These are phyloP conservation scores for Kodamaea ohmeri DNA, from an alignment of 1,139 yeast genomes.

Conservation along the genomic window DNA sequence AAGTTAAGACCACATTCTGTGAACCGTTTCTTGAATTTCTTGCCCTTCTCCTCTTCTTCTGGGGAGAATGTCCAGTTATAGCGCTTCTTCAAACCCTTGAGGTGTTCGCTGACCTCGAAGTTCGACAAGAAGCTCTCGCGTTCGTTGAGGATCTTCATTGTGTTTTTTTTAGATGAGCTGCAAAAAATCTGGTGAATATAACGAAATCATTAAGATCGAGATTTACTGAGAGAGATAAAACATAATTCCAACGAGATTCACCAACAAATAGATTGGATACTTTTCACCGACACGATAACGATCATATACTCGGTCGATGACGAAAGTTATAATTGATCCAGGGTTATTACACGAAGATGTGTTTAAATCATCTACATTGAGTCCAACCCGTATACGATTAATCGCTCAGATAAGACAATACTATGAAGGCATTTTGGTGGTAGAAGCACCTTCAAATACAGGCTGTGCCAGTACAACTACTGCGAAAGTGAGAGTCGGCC, in stretches of 20 bases:
- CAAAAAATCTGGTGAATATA: not conserved
- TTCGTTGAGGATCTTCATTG: constrained; percentile 41
- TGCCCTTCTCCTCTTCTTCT: constrained; percentile 35
- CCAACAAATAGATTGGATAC: too few relatives aligned
- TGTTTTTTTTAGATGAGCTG: constrained; percentile 17
- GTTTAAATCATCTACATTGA: not conserved
- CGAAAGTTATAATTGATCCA: constrained; percentile 31
- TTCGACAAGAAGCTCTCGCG: constrained; percentile 69
- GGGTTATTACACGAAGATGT: constrained; percentile 14
- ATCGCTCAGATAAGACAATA: constrained; percentile 31
- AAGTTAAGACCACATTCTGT: constrained; percentile 47
- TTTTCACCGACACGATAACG: not conserved
- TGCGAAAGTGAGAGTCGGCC: constrained; percentile 1
- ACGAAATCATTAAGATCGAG: not conserved
- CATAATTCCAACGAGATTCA: too few relatives aligned
- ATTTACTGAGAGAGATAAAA: not conserved
- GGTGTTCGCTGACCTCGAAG: constrained; percentile 65
- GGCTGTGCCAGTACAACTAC: not conserved
- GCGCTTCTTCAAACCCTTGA: constrained; percentile 48
- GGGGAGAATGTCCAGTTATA: constrained; percentile 46
- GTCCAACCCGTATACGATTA: constrained; percentile 23
- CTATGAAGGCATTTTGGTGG: constrained; percentile 1
- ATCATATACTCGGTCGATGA: too few relatives aligned
- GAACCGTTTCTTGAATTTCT: constrained; percentile 41
- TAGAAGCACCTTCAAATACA: not conserved